Evolutionary conservation across 352 stramenopile species (phyloP), one percentile per base, ranked within the genome.

Genomic region (Pilasporangium apinafurcum): DNA sequence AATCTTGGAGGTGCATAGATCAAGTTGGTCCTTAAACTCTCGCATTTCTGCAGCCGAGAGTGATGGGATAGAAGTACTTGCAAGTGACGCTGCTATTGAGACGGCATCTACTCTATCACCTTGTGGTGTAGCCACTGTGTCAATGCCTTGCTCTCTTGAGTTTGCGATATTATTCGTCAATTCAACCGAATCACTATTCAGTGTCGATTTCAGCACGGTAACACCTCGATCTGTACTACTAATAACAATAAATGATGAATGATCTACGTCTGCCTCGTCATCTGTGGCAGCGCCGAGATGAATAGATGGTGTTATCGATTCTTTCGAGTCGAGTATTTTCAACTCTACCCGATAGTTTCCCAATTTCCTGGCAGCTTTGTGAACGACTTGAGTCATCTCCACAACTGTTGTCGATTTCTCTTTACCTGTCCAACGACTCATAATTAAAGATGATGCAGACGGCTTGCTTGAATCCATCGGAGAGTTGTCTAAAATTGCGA

Each of bases 351-450:
- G 30, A 29, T 16, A n/a, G 3, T 12, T 10, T 34, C 43, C 40
- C 5, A 8, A 20, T 25, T 27, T 50, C 8, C 41, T 9, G 21
- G 20, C 5, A 8, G 32, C 10, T 17, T 13, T n/a, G 10, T 28
- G 21, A 8, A 20, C 27, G 18, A 57, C 25, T 36, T 35, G 44
- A 22, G 47, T 9, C 14, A 57, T 43, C n/a, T 51, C 41, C 10
- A 53, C 12, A 26, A 28, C 16, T 18, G 25, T 13, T 4, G 37
- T 28, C 25, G 16, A n/a, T 2, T 9, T 5, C 17, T 31, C 47
- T 36, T 20, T 22, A n/a, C 3, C 26, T 29, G 9, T 21, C 3
- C 4, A 13, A 17, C 17, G 41, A 9, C 16, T 39, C 17, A 57
- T 3, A 35, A 30, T 43, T 18, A 57, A 25, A 24, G 14, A 44